These are phyloP conservation scores for Lipomyces spencermartinsiae DNA, from an alignment of 805 yeast species.

Conservation along the genomic window DNA sequence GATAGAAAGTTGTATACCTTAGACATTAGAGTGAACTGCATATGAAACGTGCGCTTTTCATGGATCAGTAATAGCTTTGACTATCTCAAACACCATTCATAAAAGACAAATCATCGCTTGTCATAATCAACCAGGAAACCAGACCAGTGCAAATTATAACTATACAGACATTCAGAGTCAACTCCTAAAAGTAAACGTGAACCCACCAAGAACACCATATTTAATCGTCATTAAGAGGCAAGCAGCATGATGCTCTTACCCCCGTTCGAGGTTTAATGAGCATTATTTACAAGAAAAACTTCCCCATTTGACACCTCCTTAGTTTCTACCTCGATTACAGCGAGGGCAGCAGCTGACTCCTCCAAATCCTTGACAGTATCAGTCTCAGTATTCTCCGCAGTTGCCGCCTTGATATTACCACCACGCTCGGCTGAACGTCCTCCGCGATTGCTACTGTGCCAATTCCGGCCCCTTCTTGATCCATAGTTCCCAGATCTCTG, in stretches of 20 bases:
- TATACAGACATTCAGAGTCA: not conserved
- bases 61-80: not conserved
- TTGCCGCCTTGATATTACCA: not conserved
- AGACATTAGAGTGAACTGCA: not conserved
- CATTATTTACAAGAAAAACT: not conserved
- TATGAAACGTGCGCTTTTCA: not conserved
- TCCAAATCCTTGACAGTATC: not conserved
- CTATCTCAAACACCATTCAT: not conserved
- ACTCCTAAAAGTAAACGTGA: not conserved
- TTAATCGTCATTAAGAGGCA: not conserved
- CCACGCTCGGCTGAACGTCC: not conserved
- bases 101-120: not conserved
- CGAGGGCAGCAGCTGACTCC: not conserved
- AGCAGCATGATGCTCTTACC: not conserved
- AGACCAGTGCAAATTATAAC: not conserved
- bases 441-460: not conserved
- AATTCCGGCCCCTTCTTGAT: conserved; percentile 5
- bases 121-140: not conserved
- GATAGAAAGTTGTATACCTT: not conserved
- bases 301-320: not conserved
- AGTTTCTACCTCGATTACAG: not conserved
- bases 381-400: not conserved
- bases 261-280: not conserved
- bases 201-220: conserved; percentile 3
- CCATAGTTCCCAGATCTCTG: conserved; percentile 3